Evolutionary conservation across 2,329 filamentous ascomycete species (phyloP), one percentile per base, ranked within the genome.

Genomic region (Alternaria longipes): DNA sequence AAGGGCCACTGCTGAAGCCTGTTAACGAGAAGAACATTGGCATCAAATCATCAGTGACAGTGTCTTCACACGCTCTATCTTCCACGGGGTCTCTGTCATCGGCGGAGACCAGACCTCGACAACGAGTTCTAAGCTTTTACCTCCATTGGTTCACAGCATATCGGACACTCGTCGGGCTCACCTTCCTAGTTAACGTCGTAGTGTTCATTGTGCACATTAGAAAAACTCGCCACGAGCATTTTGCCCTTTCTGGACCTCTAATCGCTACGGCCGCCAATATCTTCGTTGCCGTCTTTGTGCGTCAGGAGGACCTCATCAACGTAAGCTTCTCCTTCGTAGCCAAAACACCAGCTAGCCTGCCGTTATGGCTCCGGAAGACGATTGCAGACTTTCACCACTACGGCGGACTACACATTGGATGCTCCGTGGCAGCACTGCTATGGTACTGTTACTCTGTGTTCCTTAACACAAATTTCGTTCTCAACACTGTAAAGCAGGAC

Each of bases 361-460:
- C 76, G 1, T 50, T 78, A 4, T 38, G 62, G 11, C 8, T 77
- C 3, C 72, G 76, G 11, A 67, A 60, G 20, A 18, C 57, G 3
- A 50, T 76, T 16, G 71, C 73, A 28, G 65, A 71, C 50, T 65
- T 76, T 7, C 76, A 79, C 51, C 68, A 71, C 45, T 75, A 74
- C 47, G 78, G 78, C 2, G 76, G 77, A 8, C 54, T 78, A 3
- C 78, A 79, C 47, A 72, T 73, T 34, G 77, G 78, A 26, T 64
- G 69, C 18, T 72, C 75, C 1, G 45, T 78, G 4, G 71, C 75
- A 8, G 70, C 73, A 1, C 64, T 73, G 7, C 45, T 73, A 18
- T 85, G 83, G 83, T 84, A 81, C 67, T 70, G 80, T n/a, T 60
- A 78, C 46, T 80, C 83, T 60, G 71, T 77, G 3, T 69, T 70